Evolutionary conservation across 108 stramenopile species (phyloP).

Genomic region (Pseudonitzschia multistriata): DNA sequence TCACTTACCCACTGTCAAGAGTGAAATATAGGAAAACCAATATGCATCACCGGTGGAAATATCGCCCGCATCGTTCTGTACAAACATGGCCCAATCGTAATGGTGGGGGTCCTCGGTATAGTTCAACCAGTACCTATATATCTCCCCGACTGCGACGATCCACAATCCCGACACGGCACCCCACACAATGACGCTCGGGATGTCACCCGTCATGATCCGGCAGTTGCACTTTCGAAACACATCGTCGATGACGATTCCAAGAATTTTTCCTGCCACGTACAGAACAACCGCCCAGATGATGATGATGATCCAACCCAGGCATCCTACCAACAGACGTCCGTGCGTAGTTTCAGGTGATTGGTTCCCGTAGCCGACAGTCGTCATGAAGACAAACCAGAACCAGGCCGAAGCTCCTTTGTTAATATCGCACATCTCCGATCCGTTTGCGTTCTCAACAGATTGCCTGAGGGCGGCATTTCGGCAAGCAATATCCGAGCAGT

Average conservation of each 20-base stretch:
- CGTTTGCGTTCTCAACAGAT: slow-evolving; percentile 37
- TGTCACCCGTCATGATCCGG: slow-evolving; percentile 18
- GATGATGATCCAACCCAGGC: slow-evolving; percentile 45
- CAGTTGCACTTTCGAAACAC: slow-evolving; percentile 7
- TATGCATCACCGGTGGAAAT: slow-evolving; percentile 30
- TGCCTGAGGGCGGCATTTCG: background rate
- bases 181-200: slow-evolving; percentile 34
- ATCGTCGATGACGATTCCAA: slow-evolving; percentile 43
- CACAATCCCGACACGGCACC: slow-evolving; percentile 32
- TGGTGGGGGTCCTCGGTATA: background rate
- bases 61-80: slow-evolving; percentile 5
- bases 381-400: slow-evolving; percentile 51
- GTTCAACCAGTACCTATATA: background rate
- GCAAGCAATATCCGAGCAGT: background rate
- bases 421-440: slow-evolving; percentile 24
- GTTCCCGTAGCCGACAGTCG: slow-evolving; percentile 62
- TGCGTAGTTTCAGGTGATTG: slow-evolving; percentile 35
- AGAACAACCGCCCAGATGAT: slow-evolving; percentile 47
- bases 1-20: background rate
- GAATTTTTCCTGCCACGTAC: slow-evolving; percentile 39
- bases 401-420: slow-evolving; percentile 30
- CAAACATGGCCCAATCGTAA: slow-evolving; percentile 1
- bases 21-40: slow-evolving; percentile 43
- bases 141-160: slow-evolving; percentile 32
- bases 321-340: slow-evolving; percentile 42